Base-by-base conservation (phyloP, 1,284 basidiomycete genomes). In the Pascua guehoae region DNA sequence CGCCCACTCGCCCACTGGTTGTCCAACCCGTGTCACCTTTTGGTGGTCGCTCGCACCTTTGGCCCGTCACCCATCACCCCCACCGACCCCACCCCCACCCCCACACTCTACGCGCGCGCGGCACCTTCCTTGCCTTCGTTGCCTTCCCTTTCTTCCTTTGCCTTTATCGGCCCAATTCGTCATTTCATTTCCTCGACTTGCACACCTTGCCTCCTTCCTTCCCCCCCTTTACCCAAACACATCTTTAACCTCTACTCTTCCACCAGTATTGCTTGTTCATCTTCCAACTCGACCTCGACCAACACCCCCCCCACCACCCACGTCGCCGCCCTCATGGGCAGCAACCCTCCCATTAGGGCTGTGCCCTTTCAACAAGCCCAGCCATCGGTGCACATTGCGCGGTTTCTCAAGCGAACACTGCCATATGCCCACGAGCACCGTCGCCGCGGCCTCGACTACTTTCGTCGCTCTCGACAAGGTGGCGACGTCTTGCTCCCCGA, bases 401-500 rank as follows among this genome's bases (percentile, higher is more conserved):
- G 45, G 12, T 60, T 51, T 36, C 54, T 60, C 16, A 24, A 44
- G 12, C 44, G 51, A 2, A 18, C 49, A 8, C 51, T 45, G 1
- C 58, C 58, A 9, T 54, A 54, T 46, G 38, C 37, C 5, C 14
- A 12, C 10, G 51, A 56, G 46, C 55, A 56, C 41, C 43, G 51
- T 2, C 11, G 17, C 16, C 37, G 41, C 4, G 58, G 58, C 2
- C 57, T 67, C 42, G 63, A 69, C 2, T 66, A 66, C 54, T 77
- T 74, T 52, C 65, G 70, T 5, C 73, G 75, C 11, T 69, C 66
- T 37, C 68, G 72, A 37, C 32, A 40, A 8, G 54, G 51, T 8
- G 54, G 58, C 41, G 71, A 74, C 53, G 69, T 70, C 41, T 62
- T 75, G 11, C 64, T 59, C 15, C 63, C 65, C 38, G 67, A 64